Conservation (phyloP, 73 alveolate genomes). For the Paramecium sexaurelia region DNA sequence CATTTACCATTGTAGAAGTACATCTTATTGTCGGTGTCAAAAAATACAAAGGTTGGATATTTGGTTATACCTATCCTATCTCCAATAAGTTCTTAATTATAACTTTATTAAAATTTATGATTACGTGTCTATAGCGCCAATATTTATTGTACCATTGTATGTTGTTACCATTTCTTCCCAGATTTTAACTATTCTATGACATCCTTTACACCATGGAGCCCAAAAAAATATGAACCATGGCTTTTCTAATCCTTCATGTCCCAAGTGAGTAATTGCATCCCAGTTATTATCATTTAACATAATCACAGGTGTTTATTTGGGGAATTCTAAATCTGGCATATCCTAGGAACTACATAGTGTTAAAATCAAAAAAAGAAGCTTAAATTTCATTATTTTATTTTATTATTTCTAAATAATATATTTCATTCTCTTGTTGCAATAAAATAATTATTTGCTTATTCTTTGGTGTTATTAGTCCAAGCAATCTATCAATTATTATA, state of each 20-base stretch:
- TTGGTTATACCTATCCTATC: conserved; percentile 11
- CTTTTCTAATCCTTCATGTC: conserved; percentile 10
- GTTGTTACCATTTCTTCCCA: conserved; percentile 6
- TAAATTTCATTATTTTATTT: neutral
- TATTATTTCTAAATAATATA: neutral
- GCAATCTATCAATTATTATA: neutral
- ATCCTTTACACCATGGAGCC: conserved; percentile 58
- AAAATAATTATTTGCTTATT: conserved; percentile 19
- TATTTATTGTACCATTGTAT: neutral
- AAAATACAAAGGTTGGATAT: conserved; percentile 35
- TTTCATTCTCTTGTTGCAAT: conserved; percentile 32
- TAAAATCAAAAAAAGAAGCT: neutral
- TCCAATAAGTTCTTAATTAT: conserved; percentile 42
- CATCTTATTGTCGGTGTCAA: conserved; percentile 44
- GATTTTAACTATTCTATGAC: conserved; percentile 54
- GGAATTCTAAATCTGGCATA: conserved; percentile 52
- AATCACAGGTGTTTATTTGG: neutral
- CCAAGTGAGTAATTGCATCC: conserved; percentile 43
- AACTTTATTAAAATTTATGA: too few species aligned
- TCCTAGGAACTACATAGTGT: neutral
- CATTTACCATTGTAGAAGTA: neutral
- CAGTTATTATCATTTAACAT: conserved; percentile 34
- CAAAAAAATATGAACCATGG: conserved; percentile 50
- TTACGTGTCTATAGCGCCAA: conserved; percentile 28
- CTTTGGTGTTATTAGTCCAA: conserved; percentile 1